Evolutionary conservation across 345 rosid genomes (phyloP).

Genomic region (Zanthoxylum bungeanum): DNA sequence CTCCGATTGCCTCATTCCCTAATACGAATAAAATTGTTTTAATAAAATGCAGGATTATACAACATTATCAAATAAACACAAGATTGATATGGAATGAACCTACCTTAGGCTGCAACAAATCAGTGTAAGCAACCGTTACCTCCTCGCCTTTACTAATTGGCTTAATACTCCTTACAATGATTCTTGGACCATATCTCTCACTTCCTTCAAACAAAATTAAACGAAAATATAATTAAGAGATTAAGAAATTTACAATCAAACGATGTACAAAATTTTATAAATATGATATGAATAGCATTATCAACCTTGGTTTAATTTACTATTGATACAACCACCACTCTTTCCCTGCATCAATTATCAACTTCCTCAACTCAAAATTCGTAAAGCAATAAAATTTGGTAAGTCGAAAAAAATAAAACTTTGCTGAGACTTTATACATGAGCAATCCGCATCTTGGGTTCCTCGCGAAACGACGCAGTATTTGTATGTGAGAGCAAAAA

Average conservation of each 20-base stretch:
- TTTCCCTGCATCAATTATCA: slow-evolving; percentile 34
- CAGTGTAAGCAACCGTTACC: slow-evolving; percentile 67
- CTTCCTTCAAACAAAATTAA: slow-evolving; percentile 21
- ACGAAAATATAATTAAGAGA: not conserved
- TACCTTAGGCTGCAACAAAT: slow-evolving; percentile 77
- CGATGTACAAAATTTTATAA: not conserved
- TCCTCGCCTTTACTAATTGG: slow-evolving; percentile 52
- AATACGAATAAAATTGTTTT: not conserved
- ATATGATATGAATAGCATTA: not conserved
- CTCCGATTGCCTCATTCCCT: slow-evolving; percentile 67
- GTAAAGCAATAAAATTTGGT: not conserved
- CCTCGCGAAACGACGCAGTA: slow-evolving; percentile 10
- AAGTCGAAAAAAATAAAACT: not conserved
- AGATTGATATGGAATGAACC: not conserved
- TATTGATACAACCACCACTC: slow-evolving; percentile 9
- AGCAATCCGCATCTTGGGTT: slow-evolving; percentile 21
- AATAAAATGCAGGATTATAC: not conserved
- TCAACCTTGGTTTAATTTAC: slow-evolving; percentile 33
- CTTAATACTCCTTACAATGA: slow-evolving; percentile 61
- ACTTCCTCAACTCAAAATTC: slow-evolving; percentile 4
- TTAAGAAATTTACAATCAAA: not conserved
- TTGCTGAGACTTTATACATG: slow-evolving; percentile 11
- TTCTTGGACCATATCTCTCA: slow-evolving; percentile 44
- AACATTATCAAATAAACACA: not conserved
- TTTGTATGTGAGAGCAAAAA: slow-evolving; percentile 38